A percentile compares a stretch with the other conserved stretches of the same genome.
Evolutionary conservation across 2,329 filamentous ascomycete species (phyloP).

Genomic region (Sphaerulina populicola): DNA sequence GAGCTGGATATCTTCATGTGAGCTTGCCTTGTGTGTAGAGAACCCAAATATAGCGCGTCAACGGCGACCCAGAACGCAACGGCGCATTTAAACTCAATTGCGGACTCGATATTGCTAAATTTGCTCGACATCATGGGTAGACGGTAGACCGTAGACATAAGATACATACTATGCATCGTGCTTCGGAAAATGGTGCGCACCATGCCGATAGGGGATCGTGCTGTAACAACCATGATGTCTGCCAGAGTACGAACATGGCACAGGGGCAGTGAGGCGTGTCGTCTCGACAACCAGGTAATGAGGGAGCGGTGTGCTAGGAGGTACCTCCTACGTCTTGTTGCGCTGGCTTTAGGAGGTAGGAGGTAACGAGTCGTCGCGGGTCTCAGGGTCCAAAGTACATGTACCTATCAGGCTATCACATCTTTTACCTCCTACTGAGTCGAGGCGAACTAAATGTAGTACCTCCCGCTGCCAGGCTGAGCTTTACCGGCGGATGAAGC

Average conservation of each 20-base stretch:
- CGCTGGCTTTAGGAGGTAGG: too few species aligned
- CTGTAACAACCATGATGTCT: neutral
- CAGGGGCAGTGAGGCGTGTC: neutral
- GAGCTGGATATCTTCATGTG: slow-evolving; percentile 3
- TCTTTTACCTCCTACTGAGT: neutral
- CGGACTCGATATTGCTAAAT: too few species aligned
- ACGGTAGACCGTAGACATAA: too few species aligned
- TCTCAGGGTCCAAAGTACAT: too few species aligned
- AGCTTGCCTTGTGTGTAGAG: slow-evolving; percentile 1
- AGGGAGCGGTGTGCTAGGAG: neutral
- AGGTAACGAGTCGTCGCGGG: too few species aligned
- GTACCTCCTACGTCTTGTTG: neutral
- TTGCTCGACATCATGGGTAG: too few species aligned
- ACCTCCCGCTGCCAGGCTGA: neutral
- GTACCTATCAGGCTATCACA: too few species aligned
- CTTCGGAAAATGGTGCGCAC: neutral
- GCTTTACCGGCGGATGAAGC: too few species aligned
- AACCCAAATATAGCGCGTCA: slow-evolving; percentile 9
- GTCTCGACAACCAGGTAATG: neutral
- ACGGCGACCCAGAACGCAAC: slow-evolving; percentile 1
- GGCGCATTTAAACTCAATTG: neutral
- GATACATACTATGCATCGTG: neutral
- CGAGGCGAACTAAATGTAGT: neutral
- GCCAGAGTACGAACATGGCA: neutral
- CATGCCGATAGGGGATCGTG: neutral